Evolutionary conservation across 495 filamentous ascomycete species (phyloP).

Genomic region (Achaetomiella virescens): DNA sequence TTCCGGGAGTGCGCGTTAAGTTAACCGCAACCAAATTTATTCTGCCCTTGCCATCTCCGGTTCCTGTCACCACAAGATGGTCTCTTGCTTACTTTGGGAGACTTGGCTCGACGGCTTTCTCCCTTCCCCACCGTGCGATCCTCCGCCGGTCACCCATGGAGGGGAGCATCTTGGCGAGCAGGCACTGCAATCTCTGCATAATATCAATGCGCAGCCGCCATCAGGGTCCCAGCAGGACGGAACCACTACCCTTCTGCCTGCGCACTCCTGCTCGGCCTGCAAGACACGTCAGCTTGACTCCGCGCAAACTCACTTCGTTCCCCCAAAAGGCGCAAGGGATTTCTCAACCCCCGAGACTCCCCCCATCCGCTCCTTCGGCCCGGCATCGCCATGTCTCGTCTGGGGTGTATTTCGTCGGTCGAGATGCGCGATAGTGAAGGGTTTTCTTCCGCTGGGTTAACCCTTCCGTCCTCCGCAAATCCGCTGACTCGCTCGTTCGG

Average conservation of each 20-base stretch:
- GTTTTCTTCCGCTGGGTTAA: neutral
- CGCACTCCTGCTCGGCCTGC: neutral
- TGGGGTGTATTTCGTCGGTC: neutral
- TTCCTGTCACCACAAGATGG: too few species aligned
- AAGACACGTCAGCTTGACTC: neutral
- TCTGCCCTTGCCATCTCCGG: neutral
- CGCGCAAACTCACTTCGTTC: neutral
- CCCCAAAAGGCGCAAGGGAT: too few species aligned
- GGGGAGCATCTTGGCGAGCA: neutral
- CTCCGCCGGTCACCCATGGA: neutral
- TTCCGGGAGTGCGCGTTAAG: neutral
- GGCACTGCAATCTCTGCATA: neutral
- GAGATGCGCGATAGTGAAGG: neutral
- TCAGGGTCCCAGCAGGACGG: conserved; percentile 9
- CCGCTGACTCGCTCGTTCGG: neutral
- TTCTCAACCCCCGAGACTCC: too few species aligned
- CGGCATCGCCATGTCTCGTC: too few species aligned
- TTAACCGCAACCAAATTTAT: neutral
- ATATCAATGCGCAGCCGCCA: neutral
- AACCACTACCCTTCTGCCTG: conserved; percentile 9
- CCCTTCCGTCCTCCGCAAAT: neutral
- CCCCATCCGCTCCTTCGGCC: too few species aligned
- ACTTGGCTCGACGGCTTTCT: neutral
- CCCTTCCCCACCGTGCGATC: too few species aligned
- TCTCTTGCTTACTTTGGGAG: too few species aligned